Evolutionary conservation across 257 asterid genomes (phyloP).

Genomic region (Oldenlandia corymbosa): DNA sequence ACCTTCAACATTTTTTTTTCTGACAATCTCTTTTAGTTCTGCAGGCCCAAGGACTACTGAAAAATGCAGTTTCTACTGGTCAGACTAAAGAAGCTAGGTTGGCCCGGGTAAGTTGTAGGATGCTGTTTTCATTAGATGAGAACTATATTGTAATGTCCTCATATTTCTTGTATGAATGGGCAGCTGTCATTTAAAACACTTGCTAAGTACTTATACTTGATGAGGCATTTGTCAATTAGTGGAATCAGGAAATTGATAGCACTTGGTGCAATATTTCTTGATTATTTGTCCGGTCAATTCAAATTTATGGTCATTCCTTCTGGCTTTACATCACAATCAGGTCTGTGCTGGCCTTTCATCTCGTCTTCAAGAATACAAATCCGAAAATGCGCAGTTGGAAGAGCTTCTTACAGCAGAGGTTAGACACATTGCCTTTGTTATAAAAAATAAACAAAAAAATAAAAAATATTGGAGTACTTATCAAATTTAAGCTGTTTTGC

Average conservation of each 20-base stretch:
- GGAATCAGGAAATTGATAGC: neutral
- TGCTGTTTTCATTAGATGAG: conserved; percentile 6
- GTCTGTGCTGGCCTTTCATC: conserved; percentile 99
- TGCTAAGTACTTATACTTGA: neutral
- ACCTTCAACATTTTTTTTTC: conserved; percentile 18
- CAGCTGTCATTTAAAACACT: neutral
- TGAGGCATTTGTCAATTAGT: neutral
- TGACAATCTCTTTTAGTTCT: conserved; percentile 28
- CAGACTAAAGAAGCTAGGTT: conserved; percentile 98
- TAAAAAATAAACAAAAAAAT: too few species aligned
- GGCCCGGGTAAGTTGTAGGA: conserved; percentile 64
- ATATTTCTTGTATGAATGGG: neutral
- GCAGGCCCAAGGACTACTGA: conserved; percentile 97
- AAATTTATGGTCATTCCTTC: neutral
- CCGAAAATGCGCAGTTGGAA: conserved; percentile 96
- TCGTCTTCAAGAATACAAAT: conserved; percentile 96
- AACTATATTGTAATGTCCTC: neutral
- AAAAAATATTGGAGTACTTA: too few species aligned
- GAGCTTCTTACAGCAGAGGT: conserved; percentile 97
- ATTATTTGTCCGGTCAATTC: neutral
- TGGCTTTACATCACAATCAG: conserved; percentile 28
- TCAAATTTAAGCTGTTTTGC: conserved; percentile 18
- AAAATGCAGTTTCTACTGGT: conserved; percentile 77
- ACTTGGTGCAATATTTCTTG: neutral
- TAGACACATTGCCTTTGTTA: too few species aligned